Base-by-base conservation (phyloP, 371 early-diverging fungal genomes). In the Apophysomyces trapeziformis region DNA sequence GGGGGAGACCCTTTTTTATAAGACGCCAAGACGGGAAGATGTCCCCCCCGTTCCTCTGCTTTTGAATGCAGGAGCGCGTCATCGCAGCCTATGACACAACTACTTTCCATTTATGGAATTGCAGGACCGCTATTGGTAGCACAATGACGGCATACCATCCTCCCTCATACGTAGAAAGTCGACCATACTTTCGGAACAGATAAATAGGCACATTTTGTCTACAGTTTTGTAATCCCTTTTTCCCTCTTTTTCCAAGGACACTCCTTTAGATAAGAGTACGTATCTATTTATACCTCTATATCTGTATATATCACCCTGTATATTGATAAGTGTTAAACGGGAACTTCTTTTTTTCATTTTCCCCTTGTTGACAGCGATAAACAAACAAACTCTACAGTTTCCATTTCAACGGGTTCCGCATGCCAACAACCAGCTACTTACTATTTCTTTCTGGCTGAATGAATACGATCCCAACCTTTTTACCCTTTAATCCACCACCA, bases 151-250 rank as follows among this genome's bases (percentile, higher is more conserved):
- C 43, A 36, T 43, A 59, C 21, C 60, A 11, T 12, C 39, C 38
- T 39, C 32, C 11, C 43, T 11, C 18, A 38, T 41, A 59, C 39
- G 21, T 14, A n/a, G 41, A 59, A 43, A 16, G 13, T 21, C 21
- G 54, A 18, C 54, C 54, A 50, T 50, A 50, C 21, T 50, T 50
- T 21, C 21, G 54, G 54, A 50, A 50, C 54, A 50, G 54, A 50
- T 50, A 50, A 74, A 66, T 4, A 63, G 50, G n/a, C 58, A 57
- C 7, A 68, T 70, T 44, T 66, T 21, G 18, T 61, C 39, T 44
- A 62, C n/a, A 32, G 46, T 44, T 41, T 26, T 46, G 12, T 43
- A 18, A 21, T 61, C 36, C 44, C 26, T 43, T 18, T 43, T 35
- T 14, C 26, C 13, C 44, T 43, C 44, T 60, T 18, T 38, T 60